Conservation (phyloP, 2,329 filamentous ascomycete genomes). For the Hymenoscyphus linearis region DNA sequence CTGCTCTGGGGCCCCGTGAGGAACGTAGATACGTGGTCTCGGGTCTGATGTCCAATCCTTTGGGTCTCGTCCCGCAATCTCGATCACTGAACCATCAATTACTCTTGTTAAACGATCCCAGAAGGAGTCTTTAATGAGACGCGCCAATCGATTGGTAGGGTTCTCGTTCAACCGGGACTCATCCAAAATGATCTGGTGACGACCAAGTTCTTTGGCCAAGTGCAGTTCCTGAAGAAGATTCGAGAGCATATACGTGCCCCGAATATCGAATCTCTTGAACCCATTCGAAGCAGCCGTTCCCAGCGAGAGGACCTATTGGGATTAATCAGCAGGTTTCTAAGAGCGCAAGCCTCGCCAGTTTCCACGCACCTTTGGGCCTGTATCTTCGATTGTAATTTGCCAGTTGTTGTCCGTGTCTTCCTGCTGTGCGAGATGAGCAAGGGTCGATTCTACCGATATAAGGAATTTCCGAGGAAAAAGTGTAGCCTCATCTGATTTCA, state of each 20-base stretch:
- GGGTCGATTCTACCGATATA: conserved; percentile 78
- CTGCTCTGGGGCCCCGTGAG: conserved; percentile 77
- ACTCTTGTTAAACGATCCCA: conserved; percentile 87
- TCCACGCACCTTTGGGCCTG: conserved; percentile 71
- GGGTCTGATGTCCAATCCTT: conserved; percentile 95
- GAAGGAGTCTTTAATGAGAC: conserved; percentile 84
- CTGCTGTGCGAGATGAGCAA: conserved; percentile 71
- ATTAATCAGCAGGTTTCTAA: conserved; percentile 1
- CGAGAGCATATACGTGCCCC: conserved; percentile 95
- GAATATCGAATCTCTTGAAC: conserved; percentile 81
- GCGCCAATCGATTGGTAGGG: conserved; percentile 79
- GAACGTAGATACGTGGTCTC: conserved; percentile 86
- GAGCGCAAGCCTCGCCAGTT: neutral
- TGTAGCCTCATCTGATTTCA: conserved; percentile 61
- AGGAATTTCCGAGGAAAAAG: conserved; percentile 72
- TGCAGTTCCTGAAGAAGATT: conserved; percentile 94
- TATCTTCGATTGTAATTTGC: conserved; percentile 97
- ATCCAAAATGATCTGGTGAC: conserved; percentile 85
- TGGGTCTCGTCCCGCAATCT: conserved; percentile 78
- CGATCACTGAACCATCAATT: conserved; percentile 84
- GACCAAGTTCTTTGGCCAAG: conserved; percentile 83
- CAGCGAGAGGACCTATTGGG: conserved; percentile 64
- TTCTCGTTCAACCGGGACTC: conserved; percentile 92
- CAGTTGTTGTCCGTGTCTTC: conserved; percentile 93
- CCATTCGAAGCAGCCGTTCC: conserved; percentile 83